These are phyloP conservation scores for Piloderma croceum DNA, from an alignment of 768 basidiomycete species.

Conservation along the genomic window DNA sequence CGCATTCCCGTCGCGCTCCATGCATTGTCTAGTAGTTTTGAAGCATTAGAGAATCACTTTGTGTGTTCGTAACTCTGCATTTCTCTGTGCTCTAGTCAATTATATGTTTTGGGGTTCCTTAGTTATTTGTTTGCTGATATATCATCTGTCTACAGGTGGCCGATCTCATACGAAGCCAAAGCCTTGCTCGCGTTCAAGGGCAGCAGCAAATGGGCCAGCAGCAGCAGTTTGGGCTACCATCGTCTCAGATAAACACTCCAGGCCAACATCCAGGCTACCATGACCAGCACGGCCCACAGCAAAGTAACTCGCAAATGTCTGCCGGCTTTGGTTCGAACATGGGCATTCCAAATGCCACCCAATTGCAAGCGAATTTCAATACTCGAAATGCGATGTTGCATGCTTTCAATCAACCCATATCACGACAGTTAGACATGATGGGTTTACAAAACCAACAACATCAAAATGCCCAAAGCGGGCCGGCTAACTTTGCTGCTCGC, in stretches of 20 bases:
- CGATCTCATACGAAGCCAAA: slow-evolving; percentile 39
- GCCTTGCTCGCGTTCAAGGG: slow-evolving; percentile 34
- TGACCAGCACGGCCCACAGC: slow-evolving; percentile 26
- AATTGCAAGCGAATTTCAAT: slow-evolving; percentile 19
- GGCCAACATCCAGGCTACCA: slow-evolving; percentile 29
- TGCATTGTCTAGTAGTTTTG: too few relatives aligned
- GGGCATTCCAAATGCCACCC: slow-evolving; percentile 31
- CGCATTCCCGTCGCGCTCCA: too few relatives aligned
- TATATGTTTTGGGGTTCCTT: too few relatives aligned
- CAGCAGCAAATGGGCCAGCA: slow-evolving; percentile 38
- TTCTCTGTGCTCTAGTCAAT: too few relatives aligned
- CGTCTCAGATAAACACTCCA: slow-evolving; percentile 11
- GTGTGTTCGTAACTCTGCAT: too few relatives aligned
- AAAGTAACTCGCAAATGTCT: slow-evolving; percentile 25
- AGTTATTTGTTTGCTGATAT: slow-evolving; percentile 12
- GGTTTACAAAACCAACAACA: slow-evolving; percentile 40
- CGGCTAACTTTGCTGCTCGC: slow-evolving; percentile 32
- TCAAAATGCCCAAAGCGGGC: slow-evolving; percentile 38
- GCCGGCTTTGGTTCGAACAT: slow-evolving; percentile 37
- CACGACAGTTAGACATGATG: slow-evolving; percentile 44
- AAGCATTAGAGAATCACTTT: too few relatives aligned
- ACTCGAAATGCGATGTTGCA: slow-evolving; percentile 37
- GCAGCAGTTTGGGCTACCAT: slow-evolving; percentile 36
- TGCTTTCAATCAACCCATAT: slow-evolving; percentile 27
- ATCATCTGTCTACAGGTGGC: slow-evolving; percentile 34